Conservation (phyloP, 2,329 filamentous ascomycete species). For the Lachnellula willkommii region DNA sequence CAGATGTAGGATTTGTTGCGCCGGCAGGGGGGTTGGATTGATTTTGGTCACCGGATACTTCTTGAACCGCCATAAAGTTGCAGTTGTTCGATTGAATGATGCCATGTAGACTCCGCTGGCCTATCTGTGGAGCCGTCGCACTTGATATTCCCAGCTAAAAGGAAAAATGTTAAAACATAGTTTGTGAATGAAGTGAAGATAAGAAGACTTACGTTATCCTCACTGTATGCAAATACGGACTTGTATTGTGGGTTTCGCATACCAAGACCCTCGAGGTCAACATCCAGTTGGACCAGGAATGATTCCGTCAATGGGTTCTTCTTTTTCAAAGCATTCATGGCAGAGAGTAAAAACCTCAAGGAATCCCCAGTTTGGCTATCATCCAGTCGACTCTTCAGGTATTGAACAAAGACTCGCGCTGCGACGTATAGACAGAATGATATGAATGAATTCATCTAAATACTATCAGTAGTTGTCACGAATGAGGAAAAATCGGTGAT, state of each 20-base stretch:
- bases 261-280: constrained; percentile 75
- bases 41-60: constrained; percentile 10
- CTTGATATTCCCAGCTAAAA: constrained; percentile 24
- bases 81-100: constrained; percentile 11
- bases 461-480: constrained; percentile 15
- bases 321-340: constrained; percentile 83
- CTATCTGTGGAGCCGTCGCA: constrained; percentile 15
- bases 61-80: constrained; percentile 12
- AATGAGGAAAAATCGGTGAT: background rate
- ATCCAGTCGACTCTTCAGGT: constrained; percentile 86
- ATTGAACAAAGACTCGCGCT: constrained; percentile 90
- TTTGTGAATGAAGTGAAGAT: background rate
- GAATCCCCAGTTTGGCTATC: constrained; percentile 75
- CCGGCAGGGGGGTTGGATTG: background rate
- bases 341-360: constrained; percentile 81
- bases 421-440: constrained; percentile 96
- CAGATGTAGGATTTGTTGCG: constrained; percentile 10
- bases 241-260: constrained; percentile 53
- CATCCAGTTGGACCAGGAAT: constrained; percentile 86
- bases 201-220: constrained; percentile 30
- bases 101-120: background rate
- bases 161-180: constrained; percentile 10
- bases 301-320: constrained; percentile 91
- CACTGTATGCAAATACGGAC: constrained; percentile 44
- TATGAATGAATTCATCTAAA: constrained; percentile 88